Evolutionary conservation across 164 flowering plant genomes (phyloP), one percentile per base, ranked within the genome.

Genomic region (Litsea cubeba): DNA sequence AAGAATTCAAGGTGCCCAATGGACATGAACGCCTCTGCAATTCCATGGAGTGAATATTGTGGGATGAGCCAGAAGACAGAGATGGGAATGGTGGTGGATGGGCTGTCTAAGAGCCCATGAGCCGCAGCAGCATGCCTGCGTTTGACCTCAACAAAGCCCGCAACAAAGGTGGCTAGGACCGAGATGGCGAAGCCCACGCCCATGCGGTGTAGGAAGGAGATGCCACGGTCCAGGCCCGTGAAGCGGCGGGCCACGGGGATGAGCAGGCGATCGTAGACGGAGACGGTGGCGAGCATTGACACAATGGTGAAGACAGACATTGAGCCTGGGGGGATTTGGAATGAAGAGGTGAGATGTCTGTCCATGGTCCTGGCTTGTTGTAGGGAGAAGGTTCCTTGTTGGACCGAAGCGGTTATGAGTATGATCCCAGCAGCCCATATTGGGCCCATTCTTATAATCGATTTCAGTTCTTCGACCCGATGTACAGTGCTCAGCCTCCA

Each of bases 11-110:
- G 68, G 69, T 88, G 94, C 1, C 94, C 94, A 8, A 90, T 86
- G 0, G 92, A 87, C 92, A 88, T 90, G 84, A 93, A 93, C 0
- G 90, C 94, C 69, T 93, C 95, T 0, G 96, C 96, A 0, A 91
- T 63, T 4, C 97, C 97, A 72, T 89, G 96, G 0, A 93, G 89
- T 25, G 81, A 65, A 71, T 89, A 93, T 76, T 89, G 96, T 0
- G 97, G 97, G 8, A 84, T 84, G 0, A 93, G 84, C 97, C 97
- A 93, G 50, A 88, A 80, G 18, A 88, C 87, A 0, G 90, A 81
- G 3, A 92, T 83, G 68, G 91, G 92, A 17, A 88, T 67, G 0
- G 62, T 78, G 3, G 69, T 15, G 2, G 80, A 28, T 2, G 85
- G 80, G 1, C 72, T 35, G 76, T 85, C 77, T 3, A 76, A 14